Conservation (phyloP, 2,329 filamentous ascomycete genomes). For the Cladophialophora yegresii region DNA sequence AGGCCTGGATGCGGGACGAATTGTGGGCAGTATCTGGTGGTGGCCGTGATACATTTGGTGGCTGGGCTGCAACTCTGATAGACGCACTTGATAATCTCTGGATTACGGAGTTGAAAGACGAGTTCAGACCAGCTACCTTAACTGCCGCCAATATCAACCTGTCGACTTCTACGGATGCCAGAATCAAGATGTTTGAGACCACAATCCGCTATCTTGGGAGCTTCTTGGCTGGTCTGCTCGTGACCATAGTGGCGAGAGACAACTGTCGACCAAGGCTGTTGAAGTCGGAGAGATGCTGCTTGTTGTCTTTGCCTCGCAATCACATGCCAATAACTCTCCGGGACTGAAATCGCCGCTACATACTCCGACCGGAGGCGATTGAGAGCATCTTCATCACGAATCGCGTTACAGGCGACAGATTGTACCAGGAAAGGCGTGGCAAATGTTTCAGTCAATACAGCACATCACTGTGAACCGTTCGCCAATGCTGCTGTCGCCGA, state of each 20-base stretch:
- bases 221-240: conserved; percentile 56
- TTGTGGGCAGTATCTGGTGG: background rate
- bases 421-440: conserved; percentile 51
- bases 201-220: conserved; percentile 59
- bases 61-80: conserved; percentile 61
- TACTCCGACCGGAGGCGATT: conserved; percentile 64
- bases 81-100: conserved; percentile 63
- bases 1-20: background rate
- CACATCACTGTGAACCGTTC: conserved; percentile 48
- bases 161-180: conserved; percentile 42
- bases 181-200: conserved; percentile 53
- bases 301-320: conserved; percentile 44
- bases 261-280: conserved; percentile 54
- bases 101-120: conserved; percentile 62
- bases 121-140: conserved; percentile 58
- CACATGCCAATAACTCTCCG: conserved; percentile 34
- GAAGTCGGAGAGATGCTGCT: conserved; percentile 60
- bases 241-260: conserved; percentile 53
- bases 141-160: conserved; percentile 59
- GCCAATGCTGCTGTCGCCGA: conserved; percentile 61
- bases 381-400: conserved; percentile 63
- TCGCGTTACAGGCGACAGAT: conserved; percentile 59
- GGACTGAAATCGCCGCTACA: conserved; percentile 37
- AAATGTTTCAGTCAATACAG: conserved; percentile 53
- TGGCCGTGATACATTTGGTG: conserved; percentile 9